These are phyloP conservation scores for Durusdinium trenchii DNA, from an alignment of 73 alveolate species.

Conservation along the genomic window DNA sequence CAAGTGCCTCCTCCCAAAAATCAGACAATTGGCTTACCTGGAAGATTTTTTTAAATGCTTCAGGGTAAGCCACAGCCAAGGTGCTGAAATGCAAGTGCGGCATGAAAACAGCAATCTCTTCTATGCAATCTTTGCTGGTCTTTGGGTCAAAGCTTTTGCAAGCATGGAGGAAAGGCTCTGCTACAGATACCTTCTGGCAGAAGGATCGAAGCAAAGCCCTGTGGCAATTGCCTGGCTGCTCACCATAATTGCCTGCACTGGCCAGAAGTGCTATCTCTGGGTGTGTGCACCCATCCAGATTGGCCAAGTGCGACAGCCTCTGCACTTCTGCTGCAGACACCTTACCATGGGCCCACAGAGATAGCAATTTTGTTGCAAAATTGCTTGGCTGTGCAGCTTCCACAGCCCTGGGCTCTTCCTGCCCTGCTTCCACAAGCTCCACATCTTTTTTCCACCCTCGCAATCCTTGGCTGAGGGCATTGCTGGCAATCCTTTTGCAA, in stretches of 20 bases:
- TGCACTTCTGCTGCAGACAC: constrained; percentile 2
- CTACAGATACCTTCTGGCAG: background rate
- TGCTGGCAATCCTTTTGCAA: too few relatives aligned
- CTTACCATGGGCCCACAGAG: background rate
- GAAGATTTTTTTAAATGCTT: background rate
- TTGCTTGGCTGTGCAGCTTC: background rate
- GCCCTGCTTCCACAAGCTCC: background rate
- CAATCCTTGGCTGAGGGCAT: background rate
- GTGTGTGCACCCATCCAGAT: background rate
- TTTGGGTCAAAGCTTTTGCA: background rate
- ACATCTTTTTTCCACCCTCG: background rate
- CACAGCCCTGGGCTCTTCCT: background rate
- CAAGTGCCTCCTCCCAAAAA: background rate
- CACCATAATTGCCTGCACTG: background rate
- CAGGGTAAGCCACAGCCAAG: background rate
- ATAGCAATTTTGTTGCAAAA: background rate
- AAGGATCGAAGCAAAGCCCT: background rate
- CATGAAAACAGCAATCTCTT: background rate
- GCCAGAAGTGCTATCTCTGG: background rate
- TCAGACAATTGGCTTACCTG: too few relatives aligned
- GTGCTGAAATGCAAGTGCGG: background rate
- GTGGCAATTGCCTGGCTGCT: constrained; percentile 12
- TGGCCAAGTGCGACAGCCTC: background rate
- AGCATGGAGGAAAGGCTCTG: background rate
- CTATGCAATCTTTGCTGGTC: background rate